These are phyloP conservation scores for Starmerella cellae DNA, from an alignment of 805 yeast genomes.

Conservation along the genomic window DNA sequence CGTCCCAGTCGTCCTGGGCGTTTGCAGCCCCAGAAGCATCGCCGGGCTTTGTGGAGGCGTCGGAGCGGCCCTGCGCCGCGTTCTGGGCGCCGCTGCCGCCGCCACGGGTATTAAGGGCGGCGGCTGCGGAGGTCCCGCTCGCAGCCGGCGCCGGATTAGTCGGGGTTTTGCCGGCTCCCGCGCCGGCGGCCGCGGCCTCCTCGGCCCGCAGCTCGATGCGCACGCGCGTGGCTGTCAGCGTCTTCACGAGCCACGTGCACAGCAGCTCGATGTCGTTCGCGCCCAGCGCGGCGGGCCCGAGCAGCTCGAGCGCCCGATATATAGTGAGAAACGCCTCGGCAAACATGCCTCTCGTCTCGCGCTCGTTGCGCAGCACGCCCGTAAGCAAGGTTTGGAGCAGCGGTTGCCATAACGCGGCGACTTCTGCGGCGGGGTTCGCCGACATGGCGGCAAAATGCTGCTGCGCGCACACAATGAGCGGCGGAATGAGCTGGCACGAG, in stretches of 20 bases:
- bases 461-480: conserved; percentile 54
- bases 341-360: conserved; percentile 71
- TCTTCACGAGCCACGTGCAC: conserved; percentile 45
- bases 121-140: neutral
- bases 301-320: conserved; percentile 47
- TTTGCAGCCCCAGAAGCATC: neutral
- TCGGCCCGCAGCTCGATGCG: conserved; percentile 46
- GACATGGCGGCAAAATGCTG: conserved; percentile 36
- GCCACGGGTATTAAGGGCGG: neutral
- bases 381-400: conserved; percentile 54
- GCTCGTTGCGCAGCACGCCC: conserved; percentile 43
- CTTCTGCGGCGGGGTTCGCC: conserved; percentile 32
- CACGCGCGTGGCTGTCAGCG: conserved; percentile 51
- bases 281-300: conserved; percentile 46
- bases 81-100: neutral
- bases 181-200: conserved; percentile 17
- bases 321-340: conserved; percentile 67
- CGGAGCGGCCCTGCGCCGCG: neutral
- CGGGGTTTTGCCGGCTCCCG: neutral
- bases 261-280: conserved; percentile 42
- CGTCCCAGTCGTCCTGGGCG: conserved; percentile 22
- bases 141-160: neutral
- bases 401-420: conserved; percentile 56
- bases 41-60: conserved; percentile 1
- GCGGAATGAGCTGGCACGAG: conserved; percentile 76